Evolutionary conservation across 2,329 filamentous ascomycete species (phyloP).

Genomic region (Paecilomyces sp.): DNA sequence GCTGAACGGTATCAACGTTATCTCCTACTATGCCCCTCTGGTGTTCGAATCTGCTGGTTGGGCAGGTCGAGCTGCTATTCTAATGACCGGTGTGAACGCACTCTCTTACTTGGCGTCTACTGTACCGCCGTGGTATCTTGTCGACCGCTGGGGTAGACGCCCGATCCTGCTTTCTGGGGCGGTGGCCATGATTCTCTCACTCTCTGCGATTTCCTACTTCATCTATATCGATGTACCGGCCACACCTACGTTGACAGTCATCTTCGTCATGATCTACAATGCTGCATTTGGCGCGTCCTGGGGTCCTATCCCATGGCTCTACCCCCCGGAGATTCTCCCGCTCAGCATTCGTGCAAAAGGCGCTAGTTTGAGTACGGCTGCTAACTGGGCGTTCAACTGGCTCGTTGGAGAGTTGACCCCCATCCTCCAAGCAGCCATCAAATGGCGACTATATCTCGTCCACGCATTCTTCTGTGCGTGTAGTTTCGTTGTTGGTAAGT

Average conservation of each 20-base stretch:
- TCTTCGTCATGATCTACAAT: constrained; percentile 98
- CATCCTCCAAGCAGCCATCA: constrained; percentile 81
- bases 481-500: constrained; percentile 92
- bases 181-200: constrained; percentile 77
- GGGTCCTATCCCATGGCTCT: constrained; percentile 97
- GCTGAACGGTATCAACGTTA: constrained; percentile 98
- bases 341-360: constrained; percentile 96
- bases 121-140: constrained; percentile 93
- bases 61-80: constrained; percentile 78
- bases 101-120: constrained; percentile 88
- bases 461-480: constrained; percentile 95
- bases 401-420: constrained; percentile 93
- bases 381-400: constrained; percentile 99
- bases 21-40: constrained; percentile 94
- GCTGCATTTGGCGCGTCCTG: constrained; percentile 95
- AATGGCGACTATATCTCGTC: constrained; percentile 88
- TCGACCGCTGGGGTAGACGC: constrained; percentile 84
- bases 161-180: constrained; percentile 86
- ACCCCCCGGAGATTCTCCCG: constrained; percentile 96
- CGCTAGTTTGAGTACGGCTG: constrained; percentile 88
- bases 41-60: constrained; percentile 98
- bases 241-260: constrained; percentile 78
- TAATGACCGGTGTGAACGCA: constrained; percentile 96
- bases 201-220: constrained; percentile 91
- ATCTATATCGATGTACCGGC: constrained; percentile 72